Percentiles rank a stretch among this genome's conserved stretches.
Conservation (phyloP, 305 asterid species). For the Andrographis paniculata region DNA sequence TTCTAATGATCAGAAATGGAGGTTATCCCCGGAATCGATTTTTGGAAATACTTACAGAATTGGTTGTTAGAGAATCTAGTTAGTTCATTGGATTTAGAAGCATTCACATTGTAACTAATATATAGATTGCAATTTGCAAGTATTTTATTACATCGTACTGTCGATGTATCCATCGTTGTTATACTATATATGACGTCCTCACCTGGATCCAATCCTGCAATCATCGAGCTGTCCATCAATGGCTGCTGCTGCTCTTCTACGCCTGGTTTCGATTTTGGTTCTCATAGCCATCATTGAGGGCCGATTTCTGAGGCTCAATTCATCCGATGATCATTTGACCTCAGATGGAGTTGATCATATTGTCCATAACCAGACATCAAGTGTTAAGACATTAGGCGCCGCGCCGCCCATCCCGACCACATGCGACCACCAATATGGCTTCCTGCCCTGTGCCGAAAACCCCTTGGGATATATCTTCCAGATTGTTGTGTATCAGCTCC, state of each 20-base stretch:
- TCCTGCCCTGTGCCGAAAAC: conserved; percentile 66
- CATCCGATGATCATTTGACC: conserved; percentile 26
- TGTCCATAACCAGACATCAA: conserved; percentile 2
- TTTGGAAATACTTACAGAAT: too few relatives aligned
- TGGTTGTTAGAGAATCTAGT: neutral
- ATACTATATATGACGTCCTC: neutral
- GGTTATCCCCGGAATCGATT: too few relatives aligned
- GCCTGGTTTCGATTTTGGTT: conserved; percentile 13
- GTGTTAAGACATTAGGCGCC: neutral
- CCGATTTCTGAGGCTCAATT: conserved; percentile 28
- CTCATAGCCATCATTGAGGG: conserved; percentile 22
- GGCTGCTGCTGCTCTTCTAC: conserved; percentile 19
- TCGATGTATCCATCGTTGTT: neutral
- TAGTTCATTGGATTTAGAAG: neutral
- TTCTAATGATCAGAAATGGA: too few relatives aligned
- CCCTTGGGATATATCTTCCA: conserved; percentile 42
- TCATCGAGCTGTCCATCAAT: conserved; percentile 6
- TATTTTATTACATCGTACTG: neutral
- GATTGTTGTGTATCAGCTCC: conserved; percentile 41
- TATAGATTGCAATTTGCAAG: conserved; percentile 3
- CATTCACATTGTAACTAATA: neutral
- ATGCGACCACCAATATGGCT: conserved; percentile 49
- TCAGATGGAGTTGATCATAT: conserved; percentile 39
- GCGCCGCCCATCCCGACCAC: conserved; percentile 5
- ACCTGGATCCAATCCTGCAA: neutral